Evolutionary conservation across 2,329 filamentous ascomycete species (phyloP), one percentile per base, ranked within the genome.

Genomic region (Cytospora mali): DNA sequence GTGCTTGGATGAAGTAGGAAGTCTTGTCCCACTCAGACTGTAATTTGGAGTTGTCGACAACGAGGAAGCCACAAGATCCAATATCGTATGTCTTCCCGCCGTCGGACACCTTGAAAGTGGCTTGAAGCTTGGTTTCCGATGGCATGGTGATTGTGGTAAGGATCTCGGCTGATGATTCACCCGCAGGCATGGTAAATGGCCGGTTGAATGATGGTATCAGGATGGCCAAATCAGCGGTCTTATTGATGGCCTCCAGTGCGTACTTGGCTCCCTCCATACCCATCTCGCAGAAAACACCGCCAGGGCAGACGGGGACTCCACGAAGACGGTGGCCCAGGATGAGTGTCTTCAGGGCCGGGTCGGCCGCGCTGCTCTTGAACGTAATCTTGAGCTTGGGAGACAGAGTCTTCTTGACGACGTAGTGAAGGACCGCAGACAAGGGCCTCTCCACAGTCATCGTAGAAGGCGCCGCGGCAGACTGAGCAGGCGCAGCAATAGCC

Each of bases 271-370:
- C 62, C 33, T 61, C 55, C 51, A 58, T 35, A 18, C 58, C 62
- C 31, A 61, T 61, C 31, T 64, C 62, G 42, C 62, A 58, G 28
- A 64, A 64, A 3, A 64, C 62, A 35, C 62, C 59, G 21, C 62
- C 62, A 10, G 62, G 59, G 18, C 58, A 61, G 31, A 64, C 54
- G 3, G 58, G 58, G 16, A 64, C 59, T n/a, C 58, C 50, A 16
- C 59, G 62, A 23, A 64, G 59, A 23, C 59, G 52, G 55, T 64
- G 62, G 29, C 62, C 58, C 21, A 61, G 54, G 52, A 61, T 64
- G 4, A 60, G 58, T 9, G 39, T 55, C 42, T 54, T 58, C 14
- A 64, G 55, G 3, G 54, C 58, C 1, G 55, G 58, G 14, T 64
- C 62, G n/a, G 62, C 51, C 9, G 55, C 59, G 4, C 54, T 57